These are phyloP conservation scores for Cyclotella sp. DNA, from an alignment of 108 stramenopile species.

Conservation along the genomic window DNA sequence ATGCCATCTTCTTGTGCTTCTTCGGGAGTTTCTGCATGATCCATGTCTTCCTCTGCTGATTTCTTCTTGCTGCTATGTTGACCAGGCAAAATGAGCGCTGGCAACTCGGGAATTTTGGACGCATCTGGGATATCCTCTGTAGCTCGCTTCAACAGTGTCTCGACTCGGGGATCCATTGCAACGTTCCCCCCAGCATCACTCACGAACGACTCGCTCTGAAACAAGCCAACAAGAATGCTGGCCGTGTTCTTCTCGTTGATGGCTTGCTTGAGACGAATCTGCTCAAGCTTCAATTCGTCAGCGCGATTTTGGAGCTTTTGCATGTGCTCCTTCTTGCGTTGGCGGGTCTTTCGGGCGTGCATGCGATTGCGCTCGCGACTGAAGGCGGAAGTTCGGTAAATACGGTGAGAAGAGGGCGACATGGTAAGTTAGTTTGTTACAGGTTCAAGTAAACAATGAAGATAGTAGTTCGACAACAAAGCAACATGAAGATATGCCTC, in stretches of 20 bases:
- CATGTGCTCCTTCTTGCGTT: constrained; percentile 81
- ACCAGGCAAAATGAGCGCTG: constrained; percentile 79
- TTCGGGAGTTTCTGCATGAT: constrained; percentile 14
- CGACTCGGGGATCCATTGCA: constrained; percentile 66
- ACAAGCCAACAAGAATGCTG: constrained; percentile 79
- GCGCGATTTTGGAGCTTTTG: constrained; percentile 58
- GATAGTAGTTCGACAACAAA: background rate
- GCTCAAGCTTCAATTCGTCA: constrained; percentile 70
- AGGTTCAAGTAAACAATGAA: background rate
- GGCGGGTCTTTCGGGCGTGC: constrained; percentile 79
- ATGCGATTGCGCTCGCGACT: constrained; percentile 79
- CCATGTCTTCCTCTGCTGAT: constrained; percentile 18
- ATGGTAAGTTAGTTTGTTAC: constrained; percentile 14
- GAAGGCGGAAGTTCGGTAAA: constrained; percentile 48
- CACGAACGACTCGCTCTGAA: constrained; percentile 42
- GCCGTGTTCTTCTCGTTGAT: constrained; percentile 93
- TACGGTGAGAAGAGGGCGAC: constrained; percentile 13
- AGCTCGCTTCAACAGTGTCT: constrained; percentile 58
- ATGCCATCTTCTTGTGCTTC: constrained; percentile 79
- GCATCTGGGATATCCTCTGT: constrained; percentile 81
- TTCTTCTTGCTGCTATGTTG: constrained; percentile 71
- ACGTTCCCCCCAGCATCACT: constrained; percentile 12
- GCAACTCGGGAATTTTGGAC: constrained; percentile 77
- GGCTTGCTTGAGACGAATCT: constrained; percentile 75
- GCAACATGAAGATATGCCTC: background rate